phyloP scores from a whole-genome alignment of 1,284 basidiomycete genomes.

The Cutaneotrichosporon sp. region DNA sequence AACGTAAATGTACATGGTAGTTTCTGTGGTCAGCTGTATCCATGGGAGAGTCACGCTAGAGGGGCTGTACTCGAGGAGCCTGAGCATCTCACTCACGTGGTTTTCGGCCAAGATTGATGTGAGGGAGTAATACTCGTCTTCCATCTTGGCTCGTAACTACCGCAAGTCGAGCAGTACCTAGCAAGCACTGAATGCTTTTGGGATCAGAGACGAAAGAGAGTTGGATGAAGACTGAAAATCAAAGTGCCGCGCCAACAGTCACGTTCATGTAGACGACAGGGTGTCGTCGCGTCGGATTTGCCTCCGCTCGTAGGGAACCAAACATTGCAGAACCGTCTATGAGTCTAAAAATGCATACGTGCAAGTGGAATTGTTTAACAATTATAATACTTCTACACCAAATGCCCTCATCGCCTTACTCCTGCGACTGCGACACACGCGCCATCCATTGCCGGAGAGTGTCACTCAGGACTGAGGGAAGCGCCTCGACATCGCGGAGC shows the following conservation, averaged over 20 bases:
- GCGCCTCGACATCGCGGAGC: conserved; percentile 78
- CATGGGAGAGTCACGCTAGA: background rate
- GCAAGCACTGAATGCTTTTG: no score
- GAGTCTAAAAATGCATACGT: no score
- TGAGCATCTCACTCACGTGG: conserved; percentile 65
- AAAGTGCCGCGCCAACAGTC: no score
- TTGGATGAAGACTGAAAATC: background rate
- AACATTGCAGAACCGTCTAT: conserved; percentile 10
- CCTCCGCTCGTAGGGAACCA: conserved; percentile 8
- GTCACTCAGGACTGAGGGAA: conserved; percentile 86
- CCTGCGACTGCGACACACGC: conserved; percentile 45
- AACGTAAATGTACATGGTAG: conserved; percentile 82
- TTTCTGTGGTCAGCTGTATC: conserved; percentile 56
- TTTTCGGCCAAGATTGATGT: conserved; percentile 84
- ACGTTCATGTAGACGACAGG: background rate
- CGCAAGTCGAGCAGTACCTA: no score
- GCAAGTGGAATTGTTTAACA: no score
- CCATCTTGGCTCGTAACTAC: conserved; percentile 59
- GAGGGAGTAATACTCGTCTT: conserved; percentile 80
- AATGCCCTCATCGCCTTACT: no score
- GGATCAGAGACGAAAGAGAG: background rate
- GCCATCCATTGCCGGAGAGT: conserved; percentile 77
- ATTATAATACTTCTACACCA: no score
- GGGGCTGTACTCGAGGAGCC: background rate
- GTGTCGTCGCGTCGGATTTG: conserved; percentile 7